Percentiles rank a stretch among this genome's conserved stretches.
Conservation (phyloP, 2,329 filamentous ascomycete species). For the Diaporthe capsici region DNA sequence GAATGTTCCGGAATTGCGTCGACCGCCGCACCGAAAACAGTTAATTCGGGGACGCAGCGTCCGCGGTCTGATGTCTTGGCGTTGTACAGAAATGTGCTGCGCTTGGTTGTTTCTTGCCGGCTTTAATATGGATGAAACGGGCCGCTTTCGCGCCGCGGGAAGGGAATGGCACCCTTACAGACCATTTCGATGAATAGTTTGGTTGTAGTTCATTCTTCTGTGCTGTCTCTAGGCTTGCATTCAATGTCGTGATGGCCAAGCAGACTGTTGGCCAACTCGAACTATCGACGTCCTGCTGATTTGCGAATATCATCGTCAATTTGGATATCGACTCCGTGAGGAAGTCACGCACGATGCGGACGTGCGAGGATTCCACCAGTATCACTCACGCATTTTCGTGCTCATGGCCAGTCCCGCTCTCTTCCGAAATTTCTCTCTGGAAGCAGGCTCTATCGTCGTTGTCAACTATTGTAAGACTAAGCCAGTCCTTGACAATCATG, state of each 20-base stretch:
- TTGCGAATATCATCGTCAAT: background rate
- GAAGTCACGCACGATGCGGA: background rate
- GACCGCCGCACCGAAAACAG: constrained; percentile 13
- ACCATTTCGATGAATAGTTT: background rate
- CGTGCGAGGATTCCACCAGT: background rate
- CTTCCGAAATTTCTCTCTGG: background rate
- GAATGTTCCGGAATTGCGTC: constrained; percentile 20
- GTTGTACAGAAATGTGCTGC: background rate
- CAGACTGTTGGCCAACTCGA: background rate
- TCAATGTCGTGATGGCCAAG: background rate
- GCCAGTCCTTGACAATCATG: background rate
- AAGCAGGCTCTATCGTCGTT: too few relatives aligned
- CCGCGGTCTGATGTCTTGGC: constrained; percentile 24
- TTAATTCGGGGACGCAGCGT: constrained; percentile 16
- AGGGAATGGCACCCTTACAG: background rate
- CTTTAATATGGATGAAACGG: constrained; percentile 16
- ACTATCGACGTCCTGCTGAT: background rate
- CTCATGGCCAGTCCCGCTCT: background rate
- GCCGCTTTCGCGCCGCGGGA: background rate
- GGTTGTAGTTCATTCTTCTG: too few relatives aligned
- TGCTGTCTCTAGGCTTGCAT: background rate
- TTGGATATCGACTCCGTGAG: background rate
- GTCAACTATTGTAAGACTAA: too few relatives aligned
- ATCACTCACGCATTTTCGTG: background rate
- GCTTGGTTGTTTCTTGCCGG: background rate